A percentile compares a stretch with the other conserved stretches of the same genome.
phyloP scores from a whole-genome alignment of 768 basidiomycete genomes.

The Macrolepiota fuliginosa region DNA sequence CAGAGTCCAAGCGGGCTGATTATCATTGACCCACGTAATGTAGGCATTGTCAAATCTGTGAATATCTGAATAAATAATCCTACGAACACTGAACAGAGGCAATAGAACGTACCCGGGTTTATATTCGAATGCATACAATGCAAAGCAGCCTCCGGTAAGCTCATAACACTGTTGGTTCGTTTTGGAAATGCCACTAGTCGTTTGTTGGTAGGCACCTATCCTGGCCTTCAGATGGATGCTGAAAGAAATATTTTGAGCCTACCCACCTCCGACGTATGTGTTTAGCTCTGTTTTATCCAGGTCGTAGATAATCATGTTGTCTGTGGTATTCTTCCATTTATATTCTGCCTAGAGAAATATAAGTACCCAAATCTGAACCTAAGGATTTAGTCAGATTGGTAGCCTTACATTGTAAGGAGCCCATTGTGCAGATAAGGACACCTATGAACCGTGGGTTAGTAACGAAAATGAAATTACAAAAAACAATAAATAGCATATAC shows the following conservation, averaged over 20 bases:
- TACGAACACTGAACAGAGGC: not conserved
- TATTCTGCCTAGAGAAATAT: slow-evolving; percentile 41
- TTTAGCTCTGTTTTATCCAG: slow-evolving; percentile 44
- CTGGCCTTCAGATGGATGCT: not conserved
- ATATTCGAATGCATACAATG: slow-evolving; percentile 48
- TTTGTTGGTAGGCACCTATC: slow-evolving; percentile 49
- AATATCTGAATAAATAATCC: slow-evolving; percentile 13
- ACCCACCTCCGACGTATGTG: slow-evolving; percentile 59
- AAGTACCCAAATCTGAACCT: not conserved
- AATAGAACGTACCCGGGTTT: slow-evolving; percentile 34
- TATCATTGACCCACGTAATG: slow-evolving; percentile 68
- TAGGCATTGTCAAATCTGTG: slow-evolving; percentile 51
- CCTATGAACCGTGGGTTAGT: slow-evolving; percentile 21
- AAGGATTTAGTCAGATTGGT: slow-evolving; percentile 22
- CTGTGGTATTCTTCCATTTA: slow-evolving; percentile 42
- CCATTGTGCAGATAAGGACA: slow-evolving; percentile 50
- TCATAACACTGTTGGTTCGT: slow-evolving; percentile 70
- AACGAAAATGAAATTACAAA: not conserved
- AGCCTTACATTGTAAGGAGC: slow-evolving; percentile 57
- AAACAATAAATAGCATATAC: not conserved
- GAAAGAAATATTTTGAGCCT: slow-evolving; percentile 15
- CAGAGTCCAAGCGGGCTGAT: slow-evolving; percentile 55
- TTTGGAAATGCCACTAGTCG: slow-evolving; percentile 59
- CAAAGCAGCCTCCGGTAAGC: slow-evolving; percentile 26
- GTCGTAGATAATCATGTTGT: slow-evolving; percentile 47